Evolutionary conservation across 805 yeast genomes (phyloP).

Genomic region (Yarrowia sp.): DNA sequence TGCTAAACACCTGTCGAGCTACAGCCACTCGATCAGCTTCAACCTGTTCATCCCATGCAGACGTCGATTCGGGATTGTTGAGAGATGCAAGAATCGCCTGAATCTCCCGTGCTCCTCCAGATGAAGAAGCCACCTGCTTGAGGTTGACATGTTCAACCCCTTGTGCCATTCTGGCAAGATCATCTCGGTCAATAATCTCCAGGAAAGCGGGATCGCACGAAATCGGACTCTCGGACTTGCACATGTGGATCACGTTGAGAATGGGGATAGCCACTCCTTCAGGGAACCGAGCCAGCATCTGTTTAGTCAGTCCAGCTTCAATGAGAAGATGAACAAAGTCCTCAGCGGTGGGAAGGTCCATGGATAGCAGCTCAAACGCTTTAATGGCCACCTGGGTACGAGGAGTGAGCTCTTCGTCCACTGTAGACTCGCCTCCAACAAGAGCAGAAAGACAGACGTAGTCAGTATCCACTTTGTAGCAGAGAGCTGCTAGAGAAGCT

Average conservation of each 20-base stretch:
- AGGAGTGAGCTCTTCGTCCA: constrained; percentile 34
- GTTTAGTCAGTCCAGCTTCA: constrained; percentile 50
- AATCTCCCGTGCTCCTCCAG: constrained; percentile 42
- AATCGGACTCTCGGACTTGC: constrained; percentile 41
- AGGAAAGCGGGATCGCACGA: constrained; percentile 43
- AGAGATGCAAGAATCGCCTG: constrained; percentile 44
- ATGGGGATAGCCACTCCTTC: constrained; percentile 68
- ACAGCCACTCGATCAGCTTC: constrained; percentile 67
- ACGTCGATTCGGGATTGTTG: constrained; percentile 46
- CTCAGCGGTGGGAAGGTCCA: constrained; percentile 46
- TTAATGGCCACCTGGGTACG: constrained; percentile 25
- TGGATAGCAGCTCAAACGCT: constrained; percentile 40
- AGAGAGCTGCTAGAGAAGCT: constrained; percentile 35
- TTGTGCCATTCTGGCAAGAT: constrained; percentile 44
- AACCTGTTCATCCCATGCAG: constrained; percentile 68
- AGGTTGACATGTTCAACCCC: constrained; percentile 5
- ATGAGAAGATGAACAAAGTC: constrained; percentile 63
- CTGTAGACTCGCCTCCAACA: constrained; percentile 50
- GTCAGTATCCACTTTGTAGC: constrained; percentile 53
- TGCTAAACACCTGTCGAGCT: constrained; percentile 69
- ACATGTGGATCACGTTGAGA: constrained; percentile 44
- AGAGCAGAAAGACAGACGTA: constrained; percentile 63
- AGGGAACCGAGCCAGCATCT: constrained; percentile 65
- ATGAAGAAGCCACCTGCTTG: constrained; percentile 27
- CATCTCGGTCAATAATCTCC: constrained; percentile 65